Percentiles rank a stretch among this genome's conserved stretches.
Conservation (phyloP, 148 eudicot species). For the Cornus kousa region DNA sequence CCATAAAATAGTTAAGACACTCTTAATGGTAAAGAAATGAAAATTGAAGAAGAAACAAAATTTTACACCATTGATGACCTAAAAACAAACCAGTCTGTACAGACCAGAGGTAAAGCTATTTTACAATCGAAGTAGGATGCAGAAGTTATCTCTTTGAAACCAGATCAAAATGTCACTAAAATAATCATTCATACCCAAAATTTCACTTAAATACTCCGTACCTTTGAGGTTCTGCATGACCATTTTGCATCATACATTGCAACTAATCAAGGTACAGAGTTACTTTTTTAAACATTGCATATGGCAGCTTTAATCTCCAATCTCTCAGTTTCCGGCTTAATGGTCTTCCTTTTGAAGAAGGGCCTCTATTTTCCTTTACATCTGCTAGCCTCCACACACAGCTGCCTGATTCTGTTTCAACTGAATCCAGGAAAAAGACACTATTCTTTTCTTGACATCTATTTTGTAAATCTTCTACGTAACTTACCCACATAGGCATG, state of each 20-base stretch:
- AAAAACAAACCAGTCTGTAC: background rate
- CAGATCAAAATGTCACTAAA: too few relatives aligned
- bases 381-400: constrained; percentile 90
- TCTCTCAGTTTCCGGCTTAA: constrained; percentile 77
- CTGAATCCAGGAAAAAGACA: constrained; percentile 65
- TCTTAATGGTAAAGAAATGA: too few relatives aligned
- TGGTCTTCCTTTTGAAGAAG: constrained; percentile 74
- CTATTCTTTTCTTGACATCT: constrained; percentile 47
- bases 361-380: constrained; percentile 84
- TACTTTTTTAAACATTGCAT: constrained; percentile 49
- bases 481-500: constrained; percentile 72
- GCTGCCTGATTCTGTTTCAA: constrained; percentile 55
- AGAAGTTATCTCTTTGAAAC: background rate
- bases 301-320: constrained; percentile 78
- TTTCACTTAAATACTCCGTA: too few relatives aligned
- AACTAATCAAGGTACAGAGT: constrained; percentile 48
- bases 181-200: too few relatives aligned
- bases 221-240: background rate
- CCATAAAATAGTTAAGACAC: background rate
- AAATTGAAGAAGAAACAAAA: background rate
- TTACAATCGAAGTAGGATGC: background rate
- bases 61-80: background rate
- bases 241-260: background rate
- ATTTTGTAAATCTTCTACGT: constrained; percentile 34
- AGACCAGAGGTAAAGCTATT: background rate